Evolutionary conservation across 1,284 basidiomycete genomes (phyloP), one percentile per base, ranked within the genome.

Genomic region (Ganoderma boninense): DNA sequence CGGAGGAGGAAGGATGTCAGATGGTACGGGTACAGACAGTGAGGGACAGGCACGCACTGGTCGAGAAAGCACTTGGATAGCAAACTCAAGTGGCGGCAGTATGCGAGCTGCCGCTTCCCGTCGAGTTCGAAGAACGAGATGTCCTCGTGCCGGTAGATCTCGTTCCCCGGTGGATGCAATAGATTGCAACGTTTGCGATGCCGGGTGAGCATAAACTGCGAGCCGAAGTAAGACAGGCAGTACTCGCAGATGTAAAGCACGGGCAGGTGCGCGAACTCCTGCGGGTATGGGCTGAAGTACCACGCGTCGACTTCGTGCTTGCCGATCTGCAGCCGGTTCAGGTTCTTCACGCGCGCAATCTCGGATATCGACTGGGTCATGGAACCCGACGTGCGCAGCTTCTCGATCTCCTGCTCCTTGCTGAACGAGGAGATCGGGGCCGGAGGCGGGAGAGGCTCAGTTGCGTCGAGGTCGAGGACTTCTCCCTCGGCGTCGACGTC

Each of bases 361-460:
- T 99, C 98, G 68, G 95, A 97, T 73, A 98, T 94, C 60, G 95
- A 96, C 83, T 99, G 98, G 0, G 97, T 99, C 97, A 99, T 99
- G 42, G 96, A 98, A 16, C 98, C 98, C 5, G 95, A 96, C 20
- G 97, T 98, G 44, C 98, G 92, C 20, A 99, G 89, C 82, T 98
- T 99, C 84, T 99, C 97, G 75, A 99, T 99, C 82, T 99, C 98
- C 81, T 98, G 94, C 82, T 98, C 95, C 82, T 99, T 99, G 81
- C 95, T 98, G 79, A 95, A 94, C 68, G 85, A 80, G 68, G 88
- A 86, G 32, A 82, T 77, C 35, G 85, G 84, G 38, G 86, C 85
- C 2, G 86, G 85, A 0, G 86, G 81, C 71, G 84, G 82, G 10
- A 81, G 74, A 4, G 80, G 73, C 35, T 79, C 77, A 13, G 73